Evolutionary conservation across 2,329 filamentous ascomycete species (phyloP), one percentile per base, ranked within the genome.

Genomic region (Colletotrichum sp.): DNA sequence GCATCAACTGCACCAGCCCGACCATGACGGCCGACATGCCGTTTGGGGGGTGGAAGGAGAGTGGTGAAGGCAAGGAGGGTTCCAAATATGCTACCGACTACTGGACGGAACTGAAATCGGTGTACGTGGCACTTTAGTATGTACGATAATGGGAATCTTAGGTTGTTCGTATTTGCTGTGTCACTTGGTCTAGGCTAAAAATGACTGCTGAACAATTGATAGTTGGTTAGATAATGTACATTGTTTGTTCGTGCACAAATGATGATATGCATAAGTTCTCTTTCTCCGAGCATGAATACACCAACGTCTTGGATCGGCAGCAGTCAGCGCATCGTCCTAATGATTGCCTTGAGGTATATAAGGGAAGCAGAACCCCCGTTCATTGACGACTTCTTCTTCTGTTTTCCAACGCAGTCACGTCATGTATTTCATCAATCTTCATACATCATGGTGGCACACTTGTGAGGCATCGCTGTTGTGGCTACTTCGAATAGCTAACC

Each of bases 11-110:
- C 21, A 71, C 66, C 1, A 62, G 70, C 21, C 55, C 44, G 16
- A 44, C 71, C 18, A 34, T 71, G n/a, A 28, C 59, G 8, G 39
- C 60, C 12, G 71, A 76, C 34, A 71, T 67, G n/a, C 72, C 72
- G 10, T 75, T 75, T 32, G 72, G 72, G 12, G 72, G 72, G 2
- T 28, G 39, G 5, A 75, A 75, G 60, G 67, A 75, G 67, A 64
- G 57, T n/a, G 72, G 72, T 2, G 30, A 39, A 21, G 72, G 72
- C 8, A 62, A 67, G 13, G 72, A 75, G 15, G 32, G 64, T 28
- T 68, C 66, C 12, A 63, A 72, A n/a, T 64, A 72, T 24, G 70
- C 70, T 24, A 49, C 65, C 8, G 70, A 72, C 52, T n/a, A 39
- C 34, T 72, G 70, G 70, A 66, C 59, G 18, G 59, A 57, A 57